These are phyloP conservation scores for Leccinum fibrillosum DNA, from an alignment of 768 basidiomycete species.

Conservation along the genomic window DNA sequence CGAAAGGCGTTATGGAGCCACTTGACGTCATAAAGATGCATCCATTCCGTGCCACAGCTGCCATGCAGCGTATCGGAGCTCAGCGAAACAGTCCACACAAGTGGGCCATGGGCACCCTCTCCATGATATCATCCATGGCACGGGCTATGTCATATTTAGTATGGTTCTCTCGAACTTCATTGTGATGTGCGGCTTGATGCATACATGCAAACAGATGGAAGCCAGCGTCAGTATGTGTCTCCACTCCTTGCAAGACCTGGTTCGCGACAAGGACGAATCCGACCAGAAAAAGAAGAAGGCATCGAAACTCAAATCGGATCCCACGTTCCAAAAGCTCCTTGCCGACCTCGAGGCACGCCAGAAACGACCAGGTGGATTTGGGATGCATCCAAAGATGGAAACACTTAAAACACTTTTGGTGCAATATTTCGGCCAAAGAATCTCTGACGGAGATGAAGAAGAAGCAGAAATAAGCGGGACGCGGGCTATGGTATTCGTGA, in stretches of 20 bases:
- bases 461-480: conserved; percentile 38
- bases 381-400: conserved; percentile 90
- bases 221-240: conserved; percentile 80
- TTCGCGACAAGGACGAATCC: conserved; percentile 37
- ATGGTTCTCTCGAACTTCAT: conserved; percentile 21
- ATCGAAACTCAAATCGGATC: conserved; percentile 48
- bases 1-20: conserved; percentile 43
- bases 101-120: conserved; percentile 52
- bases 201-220: conserved; percentile 55
- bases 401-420: conserved; percentile 69
- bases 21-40: conserved; percentile 64
- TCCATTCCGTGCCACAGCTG: conserved; percentile 54
- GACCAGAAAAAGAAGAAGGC: conserved; percentile 37
- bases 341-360: conserved; percentile 62
- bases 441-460: conserved; percentile 41
- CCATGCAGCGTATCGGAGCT: conserved; percentile 37
- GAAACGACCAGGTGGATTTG: conserved; percentile 44
- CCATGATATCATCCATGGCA: conserved; percentile 58
- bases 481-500: conserved; percentile 91
- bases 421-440: conserved; percentile 60
- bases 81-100: conserved; percentile 33
- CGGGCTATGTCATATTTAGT: conserved; percentile 89
- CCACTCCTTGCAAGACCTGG: conserved; percentile 51
- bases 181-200: neutral
- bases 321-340: conserved; percentile 63